Evolutionary conservation across 805 yeast species (phyloP), one percentile per base, ranked within the genome.

Genomic region (Monosporozyma aerobia): DNA sequence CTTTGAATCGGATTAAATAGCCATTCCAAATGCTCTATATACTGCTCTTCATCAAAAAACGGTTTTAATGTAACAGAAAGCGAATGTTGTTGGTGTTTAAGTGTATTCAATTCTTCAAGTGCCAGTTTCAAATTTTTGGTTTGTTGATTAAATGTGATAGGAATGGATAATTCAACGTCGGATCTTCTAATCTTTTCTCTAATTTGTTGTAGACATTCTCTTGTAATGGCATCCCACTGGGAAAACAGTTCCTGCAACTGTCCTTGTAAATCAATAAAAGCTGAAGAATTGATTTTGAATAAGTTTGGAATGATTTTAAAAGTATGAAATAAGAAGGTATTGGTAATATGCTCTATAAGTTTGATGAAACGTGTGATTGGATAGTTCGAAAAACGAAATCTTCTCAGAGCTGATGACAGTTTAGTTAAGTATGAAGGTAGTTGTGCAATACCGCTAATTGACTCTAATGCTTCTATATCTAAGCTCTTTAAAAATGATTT

Each of bases 181-280:
- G 32, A 51, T 57, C 59, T 86, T 56, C 97, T 73, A 43, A 87
- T 72, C 3, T 86, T 67, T 54, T 90, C 97, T 52, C 97, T 76
- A 0, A 88, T 79, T 44, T 85, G 63, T 32, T 49, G 47, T 7
- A 51, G 27, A 35, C 33, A 37, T 11, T 54, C 56, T 13, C 49
- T 32, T 13, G 81, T 63, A 43, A 78, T 77, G 29, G 73, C 75
- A 39, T 88, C 95, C 73, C 90, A 79, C 0, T 74, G 65, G 2
- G 63, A 68, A 33, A 82, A 73, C 0, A 76, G 61, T 0, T 62
- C 53, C 2, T 63, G 57, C 0, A 78, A 57, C 1, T 65, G 63
- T 19, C 35, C 27, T 6, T 44, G 11, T 8, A 53, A 5, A 1
- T 30, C 22, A 22, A 11, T 57, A 84, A 83, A 2, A 72, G 73